phyloP scores from a whole-genome alignment of 257 asterid species.

The Linderniella brevidens region DNA sequence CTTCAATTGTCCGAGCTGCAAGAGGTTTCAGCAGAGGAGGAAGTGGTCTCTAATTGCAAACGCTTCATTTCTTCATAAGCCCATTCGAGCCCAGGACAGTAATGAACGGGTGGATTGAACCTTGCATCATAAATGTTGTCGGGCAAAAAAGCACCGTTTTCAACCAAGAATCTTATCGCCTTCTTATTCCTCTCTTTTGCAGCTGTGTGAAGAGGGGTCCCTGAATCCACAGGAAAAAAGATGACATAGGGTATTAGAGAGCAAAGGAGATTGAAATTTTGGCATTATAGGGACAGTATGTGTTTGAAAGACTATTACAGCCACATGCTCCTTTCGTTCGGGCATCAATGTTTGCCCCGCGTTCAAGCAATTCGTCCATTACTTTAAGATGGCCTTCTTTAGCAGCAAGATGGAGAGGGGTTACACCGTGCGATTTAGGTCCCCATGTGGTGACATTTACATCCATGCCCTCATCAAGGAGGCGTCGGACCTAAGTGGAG shows the following conservation, averaged over 20 bases:
- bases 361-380: slow-evolving; percentile 78
- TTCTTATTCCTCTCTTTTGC: slow-evolving; percentile 79
- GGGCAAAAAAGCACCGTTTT: slow-evolving; percentile 87
- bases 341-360: slow-evolving; percentile 91
- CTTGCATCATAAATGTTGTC: slow-evolving; percentile 74
- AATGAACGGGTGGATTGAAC: slow-evolving; percentile 95
- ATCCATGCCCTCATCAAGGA: slow-evolving; percentile 74
- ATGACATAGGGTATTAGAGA: slow-evolving; percentile 2
- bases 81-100: slow-evolving; percentile 96
- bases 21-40: slow-evolving; percentile 68
- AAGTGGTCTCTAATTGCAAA: slow-evolving; percentile 43
- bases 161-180: slow-evolving; percentile 68
- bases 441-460: slow-evolving; percentile 90
- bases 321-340: slow-evolving; percentile 96
- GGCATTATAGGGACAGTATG: no score
- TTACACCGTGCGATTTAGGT: slow-evolving; percentile 74
- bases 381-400: slow-evolving; percentile 85
- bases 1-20: slow-evolving; percentile 56
- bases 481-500: slow-evolving; percentile 51
- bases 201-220: slow-evolving; percentile 98
- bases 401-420: slow-evolving; percentile 98
- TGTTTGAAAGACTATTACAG: slow-evolving; percentile 19
- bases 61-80: slow-evolving; percentile 84
- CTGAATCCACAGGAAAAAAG: slow-evolving; percentile 18
- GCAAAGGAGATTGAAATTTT: background rate